phyloP scores from a whole-genome alignment of 495 filamentous ascomycete species.

The Annulohypoxylon moriforme region DNA sequence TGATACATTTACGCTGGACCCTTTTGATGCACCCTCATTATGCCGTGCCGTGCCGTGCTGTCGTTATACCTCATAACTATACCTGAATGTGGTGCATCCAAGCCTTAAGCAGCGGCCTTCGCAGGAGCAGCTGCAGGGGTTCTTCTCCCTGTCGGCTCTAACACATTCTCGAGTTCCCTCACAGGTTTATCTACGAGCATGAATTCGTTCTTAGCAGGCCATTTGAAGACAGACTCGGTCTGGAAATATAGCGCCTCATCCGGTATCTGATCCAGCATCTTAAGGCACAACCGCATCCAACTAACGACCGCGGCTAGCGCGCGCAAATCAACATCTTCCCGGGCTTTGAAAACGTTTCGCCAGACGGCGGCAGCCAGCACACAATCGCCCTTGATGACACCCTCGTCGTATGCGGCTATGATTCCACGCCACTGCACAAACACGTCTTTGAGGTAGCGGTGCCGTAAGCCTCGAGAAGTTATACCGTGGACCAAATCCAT shows the following conservation, averaged over 20 bases:
- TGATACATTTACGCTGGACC: background rate
- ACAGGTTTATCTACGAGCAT: conserved; percentile 53
- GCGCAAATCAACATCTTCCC: conserved; percentile 74
- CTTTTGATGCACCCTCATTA: background rate
- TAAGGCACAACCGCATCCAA: conserved; percentile 78
- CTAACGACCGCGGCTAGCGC: conserved; percentile 78
- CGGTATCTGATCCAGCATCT: conserved; percentile 68
- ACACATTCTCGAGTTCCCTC: conserved; percentile 36
- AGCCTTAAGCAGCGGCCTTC: conserved; percentile 24
- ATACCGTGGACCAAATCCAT: conserved; percentile 81
- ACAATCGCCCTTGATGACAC: conserved; percentile 82
- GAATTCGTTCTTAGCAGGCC: conserved; percentile 55
- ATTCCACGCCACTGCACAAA: conserved; percentile 92
- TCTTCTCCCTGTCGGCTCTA: conserved; percentile 13
- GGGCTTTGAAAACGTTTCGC: conserved; percentile 90
- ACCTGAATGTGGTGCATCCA: conserved; percentile 7
- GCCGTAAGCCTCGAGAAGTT: conserved; percentile 70
- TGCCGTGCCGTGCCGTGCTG: background rate
- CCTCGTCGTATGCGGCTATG: conserved; percentile 87
- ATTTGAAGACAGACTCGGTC: conserved; percentile 54
- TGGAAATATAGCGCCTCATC: conserved; percentile 63
- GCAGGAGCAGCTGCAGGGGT: background rate
- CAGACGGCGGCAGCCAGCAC: conserved; percentile 89
- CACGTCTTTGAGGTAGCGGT: conserved; percentile 90
- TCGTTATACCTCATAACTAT: conserved; percentile 4